Percentiles rank a stretch among this genome's conserved stretches.
Evolutionary conservation across 2,329 filamentous ascomycete species (phyloP).

Genomic region (Tolypocladium sp.): DNA sequence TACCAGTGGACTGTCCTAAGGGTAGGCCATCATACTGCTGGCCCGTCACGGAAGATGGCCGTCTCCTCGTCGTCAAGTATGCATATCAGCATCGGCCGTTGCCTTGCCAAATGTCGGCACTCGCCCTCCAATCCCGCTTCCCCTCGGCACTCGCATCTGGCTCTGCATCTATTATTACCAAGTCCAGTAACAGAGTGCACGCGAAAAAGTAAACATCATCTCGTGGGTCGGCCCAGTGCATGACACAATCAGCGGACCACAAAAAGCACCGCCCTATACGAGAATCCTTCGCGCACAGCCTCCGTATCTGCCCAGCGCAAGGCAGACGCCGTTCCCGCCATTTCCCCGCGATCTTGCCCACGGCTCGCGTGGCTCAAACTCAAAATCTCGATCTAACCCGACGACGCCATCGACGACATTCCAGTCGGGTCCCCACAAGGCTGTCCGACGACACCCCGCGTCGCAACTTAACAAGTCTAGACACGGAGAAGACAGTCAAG

Average conservation of each 20-base stretch:
- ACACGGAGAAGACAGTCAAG: not conserved
- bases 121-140: not conserved
- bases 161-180: too few relatives aligned
- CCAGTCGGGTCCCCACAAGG: not conserved
- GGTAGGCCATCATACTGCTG: not conserved
- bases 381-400: not conserved
- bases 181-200: not conserved
- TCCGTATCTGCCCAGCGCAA: not conserved
- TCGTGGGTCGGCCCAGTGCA: not conserved
- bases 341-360: not conserved
- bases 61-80: not conserved
- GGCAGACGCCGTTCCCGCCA: not conserved
- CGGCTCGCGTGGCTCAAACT: not conserved
- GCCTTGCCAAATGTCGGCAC: not conserved
- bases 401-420: not conserved
- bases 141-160: not conserved
- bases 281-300: not conserved
- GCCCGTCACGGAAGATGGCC: not conserved
- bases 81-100: not conserved
- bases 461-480: too few relatives aligned
- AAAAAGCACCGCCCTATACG: not conserved
- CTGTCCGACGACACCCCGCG: not conserved
- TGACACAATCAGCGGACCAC: not conserved
- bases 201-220: not conserved
- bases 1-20: not conserved